A percentile compares a stretch with the other conserved stretches of the same genome.
Conservation (phyloP, 1,139 yeast genomes). For the Saccharomyces pastorianus region DNA sequence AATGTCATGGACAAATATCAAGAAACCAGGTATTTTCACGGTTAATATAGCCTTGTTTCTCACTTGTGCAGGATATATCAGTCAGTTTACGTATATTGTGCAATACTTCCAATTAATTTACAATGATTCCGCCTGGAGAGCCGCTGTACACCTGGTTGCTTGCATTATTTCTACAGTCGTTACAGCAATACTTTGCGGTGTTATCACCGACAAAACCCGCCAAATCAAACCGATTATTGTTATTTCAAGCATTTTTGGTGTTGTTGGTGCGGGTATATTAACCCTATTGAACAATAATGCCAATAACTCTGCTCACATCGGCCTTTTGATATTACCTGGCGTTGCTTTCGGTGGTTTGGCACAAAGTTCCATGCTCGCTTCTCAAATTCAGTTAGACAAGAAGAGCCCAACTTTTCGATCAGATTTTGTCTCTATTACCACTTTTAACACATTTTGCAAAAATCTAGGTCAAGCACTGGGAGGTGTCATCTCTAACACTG, state of each 20-base stretch:
- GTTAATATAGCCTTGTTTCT: conserved; percentile 17
- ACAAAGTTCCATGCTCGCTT: conserved; percentile 45
- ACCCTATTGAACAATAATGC: conserved; percentile 37
- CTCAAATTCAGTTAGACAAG: conserved; percentile 38
- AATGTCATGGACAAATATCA: conserved; percentile 15
- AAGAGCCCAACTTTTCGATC: conserved; percentile 10
- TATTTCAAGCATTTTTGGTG: conserved; percentile 38
- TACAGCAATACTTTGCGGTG: conserved; percentile 41
- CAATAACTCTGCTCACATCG: conserved; percentile 38
- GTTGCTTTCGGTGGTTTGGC: conserved; percentile 46
- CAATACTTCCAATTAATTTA: conserved; percentile 23
- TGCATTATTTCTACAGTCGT: conserved; percentile 45
- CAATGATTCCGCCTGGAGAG: conserved; percentile 38
- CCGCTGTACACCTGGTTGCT: conserved; percentile 54
- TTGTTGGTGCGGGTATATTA: conserved; percentile 48
- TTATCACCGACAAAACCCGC: conserved; percentile 40
- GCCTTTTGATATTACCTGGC: conserved; percentile 48
- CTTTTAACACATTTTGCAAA: conserved; percentile 9
- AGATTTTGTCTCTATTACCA: conserved; percentile 19
- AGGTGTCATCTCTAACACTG: conserved; percentile 15
- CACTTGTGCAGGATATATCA: conserved; percentile 13
- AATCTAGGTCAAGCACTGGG: conserved; percentile 9
- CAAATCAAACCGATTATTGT: conserved; percentile 43
- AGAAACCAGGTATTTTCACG: conserved; percentile 15
- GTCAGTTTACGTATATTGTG: conserved; percentile 17